phyloP scores from a whole-genome alignment of 2,329 filamentous ascomycete species.

The Paraphaeosphaeria sporulosa region DNA sequence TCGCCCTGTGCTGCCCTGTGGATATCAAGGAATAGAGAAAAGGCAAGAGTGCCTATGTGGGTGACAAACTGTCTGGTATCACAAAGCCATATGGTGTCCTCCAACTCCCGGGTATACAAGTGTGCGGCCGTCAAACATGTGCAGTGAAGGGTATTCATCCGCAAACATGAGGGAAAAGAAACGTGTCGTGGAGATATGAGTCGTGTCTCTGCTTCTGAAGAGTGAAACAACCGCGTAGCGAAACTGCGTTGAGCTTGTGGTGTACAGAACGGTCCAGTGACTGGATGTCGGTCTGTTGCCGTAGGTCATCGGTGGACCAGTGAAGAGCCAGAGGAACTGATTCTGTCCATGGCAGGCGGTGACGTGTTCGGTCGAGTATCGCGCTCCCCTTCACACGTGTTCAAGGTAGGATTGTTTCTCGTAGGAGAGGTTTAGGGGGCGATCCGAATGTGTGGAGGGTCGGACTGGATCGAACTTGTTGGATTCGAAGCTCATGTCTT shows the following conservation, averaged over 20 bases:
- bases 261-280: neutral
- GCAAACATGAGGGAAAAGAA: conserved; percentile 19
- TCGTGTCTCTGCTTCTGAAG: conserved; percentile 12
- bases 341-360: neutral
- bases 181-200: conserved; percentile 16
- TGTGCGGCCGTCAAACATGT: conserved; percentile 43
- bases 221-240: neutral
- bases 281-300: neutral
- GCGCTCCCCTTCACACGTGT: conserved; percentile 16
- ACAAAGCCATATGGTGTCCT: conserved; percentile 34
- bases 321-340: neutral
- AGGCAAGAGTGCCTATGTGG: conserved; percentile 36
- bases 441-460: conserved; percentile 23
- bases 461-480: conserved; percentile 14
- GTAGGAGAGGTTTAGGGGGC: conserved; percentile 26
- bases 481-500: conserved; percentile 30
- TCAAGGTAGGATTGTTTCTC: conserved; percentile 18
- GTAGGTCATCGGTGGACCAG: neutral
- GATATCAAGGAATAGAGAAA: conserved; percentile 14
- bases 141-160: conserved; percentile 17
- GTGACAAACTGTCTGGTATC: conserved; percentile 51
- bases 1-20: conserved; percentile 5
- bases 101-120: conserved; percentile 37
- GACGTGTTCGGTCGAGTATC: neutral
- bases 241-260: neutral